Evolutionary conservation across 495 filamentous ascomycete species (phyloP).

Genomic region (Trichoderma orchidacearum): DNA sequence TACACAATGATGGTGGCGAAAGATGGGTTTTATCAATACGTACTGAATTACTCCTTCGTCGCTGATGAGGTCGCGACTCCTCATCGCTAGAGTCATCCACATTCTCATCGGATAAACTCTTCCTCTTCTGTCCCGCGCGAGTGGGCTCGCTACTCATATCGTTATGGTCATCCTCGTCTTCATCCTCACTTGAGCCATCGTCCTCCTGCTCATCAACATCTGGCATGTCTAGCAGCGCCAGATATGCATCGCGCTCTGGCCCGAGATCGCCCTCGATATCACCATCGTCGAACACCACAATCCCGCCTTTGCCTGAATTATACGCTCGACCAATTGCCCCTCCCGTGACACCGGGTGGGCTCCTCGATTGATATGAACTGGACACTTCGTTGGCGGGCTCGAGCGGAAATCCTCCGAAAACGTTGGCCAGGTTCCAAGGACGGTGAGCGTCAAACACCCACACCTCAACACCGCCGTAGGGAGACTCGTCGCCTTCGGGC

Average conservation of each 20-base stretch:
- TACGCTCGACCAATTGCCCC: constrained; percentile 62
- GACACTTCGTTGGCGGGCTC: constrained; percentile 33
- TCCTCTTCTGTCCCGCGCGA: constrained; percentile 52
- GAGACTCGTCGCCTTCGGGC: constrained; percentile 42
- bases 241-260: constrained; percentile 66
- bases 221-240: constrained; percentile 75
- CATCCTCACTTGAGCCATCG: constrained; percentile 33
- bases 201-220: constrained; percentile 65
- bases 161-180: constrained; percentile 24
- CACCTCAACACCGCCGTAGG: constrained; percentile 64
- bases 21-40: constrained; percentile 13
- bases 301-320: constrained; percentile 63
- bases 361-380: constrained; percentile 30
- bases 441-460: constrained; percentile 87
- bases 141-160: constrained; percentile 7
- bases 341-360: constrained; percentile 34
- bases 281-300: constrained; percentile 89
- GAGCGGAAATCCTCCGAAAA: constrained; percentile 61
- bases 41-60: constrained; percentile 80
- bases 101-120: constrained; percentile 67
- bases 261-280: constrained; percentile 83
- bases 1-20: neutral
- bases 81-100: constrained; percentile 57
- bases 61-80: constrained; percentile 51
- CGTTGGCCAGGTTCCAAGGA: constrained; percentile 90